A percentile compares a stretch with the other conserved stretches of the same genome.
Evolutionary conservation across 140 eudicot genomes (phyloP).

Genomic region (Ambrosia hybrid): DNA sequence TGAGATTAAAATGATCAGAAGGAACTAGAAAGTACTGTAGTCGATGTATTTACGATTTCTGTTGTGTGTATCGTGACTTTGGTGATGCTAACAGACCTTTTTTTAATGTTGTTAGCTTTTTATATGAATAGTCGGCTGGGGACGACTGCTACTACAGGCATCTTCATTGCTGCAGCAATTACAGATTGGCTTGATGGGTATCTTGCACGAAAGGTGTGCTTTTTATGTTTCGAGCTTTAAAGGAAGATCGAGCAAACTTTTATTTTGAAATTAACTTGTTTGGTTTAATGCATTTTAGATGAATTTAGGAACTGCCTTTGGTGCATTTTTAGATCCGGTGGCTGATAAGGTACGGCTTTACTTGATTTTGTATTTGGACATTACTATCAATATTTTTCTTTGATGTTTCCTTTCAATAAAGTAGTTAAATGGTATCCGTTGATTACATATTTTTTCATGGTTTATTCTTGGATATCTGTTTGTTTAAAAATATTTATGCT

Average conservation of each 20-base stretch:
- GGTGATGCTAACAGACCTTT: constrained; percentile 33
- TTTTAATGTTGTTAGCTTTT: constrained; percentile 52
- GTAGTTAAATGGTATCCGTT: too few species aligned
- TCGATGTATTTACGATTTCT: not conserved
- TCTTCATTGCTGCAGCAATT: constrained; percentile 89
- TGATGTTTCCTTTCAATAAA: too few species aligned
- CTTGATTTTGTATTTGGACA: constrained; percentile 1
- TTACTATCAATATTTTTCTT: constrained; percentile 2
- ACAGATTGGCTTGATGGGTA: constrained; percentile 99
- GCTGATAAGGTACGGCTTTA: constrained; percentile 84
- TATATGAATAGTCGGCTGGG: constrained; percentile 87
- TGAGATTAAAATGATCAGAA: constrained; percentile 2
- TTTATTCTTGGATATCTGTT: too few species aligned
- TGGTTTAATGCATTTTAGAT: constrained; percentile 51
- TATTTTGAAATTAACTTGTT: constrained; percentile 1
- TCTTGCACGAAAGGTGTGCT: constrained; percentile 84
- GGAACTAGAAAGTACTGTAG: constrained; percentile 8
- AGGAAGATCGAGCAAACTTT: not conserved
- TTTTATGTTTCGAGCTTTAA: not conserved
- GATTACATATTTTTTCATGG: too few species aligned
- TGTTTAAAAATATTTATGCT: constrained; percentile 5
- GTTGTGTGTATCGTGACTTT: constrained; percentile 12
- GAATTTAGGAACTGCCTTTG: constrained; percentile 89
- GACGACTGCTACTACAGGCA: constrained; percentile 72
- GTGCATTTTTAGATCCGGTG: constrained; percentile 98